Percentiles rank a stretch among this genome's conserved stretches.
These are phyloP conservation scores for Wickerhamomyces canadensis DNA, from an alignment of 805 yeast species.

Conservation along the genomic window DNA sequence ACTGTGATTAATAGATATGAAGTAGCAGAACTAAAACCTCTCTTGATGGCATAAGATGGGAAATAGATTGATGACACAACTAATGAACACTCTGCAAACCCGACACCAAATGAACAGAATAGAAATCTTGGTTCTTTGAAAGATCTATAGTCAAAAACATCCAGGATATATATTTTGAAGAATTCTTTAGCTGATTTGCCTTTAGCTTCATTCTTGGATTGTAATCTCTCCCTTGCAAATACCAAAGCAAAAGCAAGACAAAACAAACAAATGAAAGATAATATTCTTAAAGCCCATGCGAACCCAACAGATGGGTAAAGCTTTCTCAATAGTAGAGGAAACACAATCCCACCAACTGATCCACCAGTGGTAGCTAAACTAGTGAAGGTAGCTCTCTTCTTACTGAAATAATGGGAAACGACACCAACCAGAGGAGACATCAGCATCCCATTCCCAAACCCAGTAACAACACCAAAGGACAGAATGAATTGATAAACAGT, in stretches of 20 bases:
- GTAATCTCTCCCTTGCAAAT: conserved; percentile 36
- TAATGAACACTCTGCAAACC: conserved; percentile 28
- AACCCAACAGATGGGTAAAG: conserved; percentile 48
- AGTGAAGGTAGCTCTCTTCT: conserved; percentile 52
- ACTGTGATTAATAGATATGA: conserved; percentile 44
- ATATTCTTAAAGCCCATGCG: conserved; percentile 52
- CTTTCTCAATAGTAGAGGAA: conserved; percentile 48
- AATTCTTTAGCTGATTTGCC: conserved; percentile 3
- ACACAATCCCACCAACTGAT: conserved; percentile 48
- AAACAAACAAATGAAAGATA: conserved; percentile 42
- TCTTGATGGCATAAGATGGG: conserved; percentile 46
- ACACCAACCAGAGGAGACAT: conserved; percentile 59
- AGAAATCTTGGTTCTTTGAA: conserved; percentile 40
- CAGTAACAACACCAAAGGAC: conserved; percentile 50
- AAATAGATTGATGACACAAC: conserved; percentile 43
- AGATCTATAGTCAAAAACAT: conserved; percentile 33
- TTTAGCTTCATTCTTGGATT: conserved; percentile 15
- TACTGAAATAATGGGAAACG: conserved; percentile 60
- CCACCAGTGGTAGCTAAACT: conserved; percentile 50
- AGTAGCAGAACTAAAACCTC: conserved; percentile 37
- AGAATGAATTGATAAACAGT: conserved; percentile 56
- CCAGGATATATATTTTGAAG: conserved; percentile 18
- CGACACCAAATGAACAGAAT: conserved; percentile 36
- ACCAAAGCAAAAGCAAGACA: conserved; percentile 32
- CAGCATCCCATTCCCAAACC: conserved; percentile 54